These are phyloP conservation scores for Mucuna pruriens DNA, from an alignment of 306 rosid species.

Conservation along the genomic window DNA sequence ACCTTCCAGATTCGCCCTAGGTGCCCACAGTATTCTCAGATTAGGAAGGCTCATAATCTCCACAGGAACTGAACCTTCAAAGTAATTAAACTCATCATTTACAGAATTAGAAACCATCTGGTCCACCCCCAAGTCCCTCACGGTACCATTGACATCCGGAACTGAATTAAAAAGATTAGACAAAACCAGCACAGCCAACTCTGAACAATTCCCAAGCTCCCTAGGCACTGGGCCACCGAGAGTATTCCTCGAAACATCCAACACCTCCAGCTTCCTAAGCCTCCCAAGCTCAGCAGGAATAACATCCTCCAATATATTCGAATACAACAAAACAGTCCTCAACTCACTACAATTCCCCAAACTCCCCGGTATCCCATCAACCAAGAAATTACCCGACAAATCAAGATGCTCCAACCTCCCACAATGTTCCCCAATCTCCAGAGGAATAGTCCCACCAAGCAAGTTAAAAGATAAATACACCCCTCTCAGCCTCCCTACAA, in stretches of 20 bases:
- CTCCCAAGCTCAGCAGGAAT: slow-evolving; percentile 68
- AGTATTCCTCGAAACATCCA: slow-evolving; percentile 83
- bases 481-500: slow-evolving; percentile 60
- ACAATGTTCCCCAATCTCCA: slow-evolving; percentile 69
- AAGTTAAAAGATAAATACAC: slow-evolving; percentile 63
- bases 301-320: slow-evolving; percentile 67
- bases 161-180: slow-evolving; percentile 65
- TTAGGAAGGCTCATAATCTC: slow-evolving; percentile 65
- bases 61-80: slow-evolving; percentile 64
- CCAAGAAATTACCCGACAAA: slow-evolving; percentile 70
- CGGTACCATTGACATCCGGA: slow-evolving; percentile 40
- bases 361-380: slow-evolving; percentile 55
- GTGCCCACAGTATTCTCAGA: slow-evolving; percentile 79
- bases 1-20: slow-evolving; percentile 71
- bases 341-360: slow-evolving; percentile 73
- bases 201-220: slow-evolving; percentile 68
- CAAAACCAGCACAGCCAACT: slow-evolving; percentile 71
- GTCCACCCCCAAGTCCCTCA: slow-evolving; percentile 38
- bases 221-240: slow-evolving; percentile 64
- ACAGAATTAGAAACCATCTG: slow-evolving; percentile 42
- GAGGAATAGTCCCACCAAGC: slow-evolving; percentile 60
- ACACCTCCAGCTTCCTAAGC: slow-evolving; percentile 62
- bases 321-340: slow-evolving; percentile 61
- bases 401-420: slow-evolving; percentile 75
- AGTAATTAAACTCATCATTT: slow-evolving; percentile 69